These are phyloP conservation scores for Trichophyton simii DNA, from an alignment of 2,329 filamentous ascomycete genomes.

Conservation along the genomic window DNA sequence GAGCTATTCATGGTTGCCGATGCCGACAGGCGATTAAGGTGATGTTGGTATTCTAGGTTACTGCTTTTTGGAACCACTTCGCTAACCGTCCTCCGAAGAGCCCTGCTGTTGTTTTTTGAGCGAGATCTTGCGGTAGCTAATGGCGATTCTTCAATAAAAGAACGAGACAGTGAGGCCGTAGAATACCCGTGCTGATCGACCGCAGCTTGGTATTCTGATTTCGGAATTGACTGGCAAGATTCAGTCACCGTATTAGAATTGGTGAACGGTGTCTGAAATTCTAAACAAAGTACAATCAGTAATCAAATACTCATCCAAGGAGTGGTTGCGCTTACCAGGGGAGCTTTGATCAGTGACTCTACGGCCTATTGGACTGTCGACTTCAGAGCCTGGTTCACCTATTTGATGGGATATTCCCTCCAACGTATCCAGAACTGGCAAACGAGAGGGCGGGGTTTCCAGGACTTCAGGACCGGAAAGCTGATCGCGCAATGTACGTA, in stretches of 20 bases:
- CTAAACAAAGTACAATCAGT: background rate
- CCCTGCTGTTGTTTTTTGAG: too few relatives aligned
- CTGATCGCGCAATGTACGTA: background rate
- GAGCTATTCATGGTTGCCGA: constrained; percentile 5
- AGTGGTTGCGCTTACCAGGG: background rate
- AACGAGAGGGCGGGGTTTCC: background rate
- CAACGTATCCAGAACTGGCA: background rate
- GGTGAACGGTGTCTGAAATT: background rate
- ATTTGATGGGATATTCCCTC: background rate
- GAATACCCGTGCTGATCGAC: background rate
- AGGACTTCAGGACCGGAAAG: background rate
- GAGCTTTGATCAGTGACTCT: background rate
- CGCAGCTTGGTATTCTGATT: background rate
- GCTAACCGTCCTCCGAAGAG: background rate
- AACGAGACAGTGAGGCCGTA: background rate
- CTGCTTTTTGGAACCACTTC: background rate
- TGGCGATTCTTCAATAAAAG: background rate
- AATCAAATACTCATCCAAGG: background rate
- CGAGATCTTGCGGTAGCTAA: background rate
- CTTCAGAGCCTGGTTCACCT: background rate
- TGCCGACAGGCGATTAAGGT: background rate
- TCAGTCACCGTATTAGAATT: background rate
- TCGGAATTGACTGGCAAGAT: background rate
- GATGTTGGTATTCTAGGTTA: background rate
- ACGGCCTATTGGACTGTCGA: background rate